Evolutionary conservation across 2,329 filamentous ascomycete genomes (phyloP), one percentile per base, ranked within the genome.

Genomic region (Tympanopsis confertula): DNA sequence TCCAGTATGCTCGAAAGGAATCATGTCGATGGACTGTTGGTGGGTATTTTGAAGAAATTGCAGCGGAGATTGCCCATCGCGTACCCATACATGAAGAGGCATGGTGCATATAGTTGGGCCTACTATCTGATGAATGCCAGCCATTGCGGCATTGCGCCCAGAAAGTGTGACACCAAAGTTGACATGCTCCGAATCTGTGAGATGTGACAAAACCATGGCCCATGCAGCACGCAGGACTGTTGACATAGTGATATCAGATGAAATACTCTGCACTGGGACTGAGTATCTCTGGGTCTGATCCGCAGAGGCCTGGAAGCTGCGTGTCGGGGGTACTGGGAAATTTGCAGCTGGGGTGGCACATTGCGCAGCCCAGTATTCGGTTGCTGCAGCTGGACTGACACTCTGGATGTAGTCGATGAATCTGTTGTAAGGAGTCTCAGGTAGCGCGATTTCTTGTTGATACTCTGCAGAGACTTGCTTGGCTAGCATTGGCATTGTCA

Each of bases 21-120:
- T 26, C 22, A 26, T 26, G 3, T 64, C 56, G 0, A 74, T 62
- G 0, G 68, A 71, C 39, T 69, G 63, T 20, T 71, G 58, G 24
- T 82, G 75, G 2, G 82, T n/a, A n/a, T n/a, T n/a, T 63, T 2
- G 58, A 54, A 30, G 70, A 60, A 3, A 83, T 56, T 43, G 70
- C 81, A 35, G 74, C 62, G 0, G 52, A 47, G 2, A 75, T 59
- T 0, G 59, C 4, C 63, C 55, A 3, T 56, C 49, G 36, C 65
- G 55, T 2, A 74, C 50, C 1, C 56, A 55, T 1, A 77, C 56
- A 13, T 71, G 65, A 5, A 78, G 57, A 0, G 74, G 74, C 2
- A 78, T 63, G 0, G 74, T 78, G 2, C 71, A 69, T 44, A 78
- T 33, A 7, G 30, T 33, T 18, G 30, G 30, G 7, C 30, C 30